Evolutionary conservation across 2,329 filamentous ascomycete genomes (phyloP).

Genomic region (Fusarium sp.): DNA sequence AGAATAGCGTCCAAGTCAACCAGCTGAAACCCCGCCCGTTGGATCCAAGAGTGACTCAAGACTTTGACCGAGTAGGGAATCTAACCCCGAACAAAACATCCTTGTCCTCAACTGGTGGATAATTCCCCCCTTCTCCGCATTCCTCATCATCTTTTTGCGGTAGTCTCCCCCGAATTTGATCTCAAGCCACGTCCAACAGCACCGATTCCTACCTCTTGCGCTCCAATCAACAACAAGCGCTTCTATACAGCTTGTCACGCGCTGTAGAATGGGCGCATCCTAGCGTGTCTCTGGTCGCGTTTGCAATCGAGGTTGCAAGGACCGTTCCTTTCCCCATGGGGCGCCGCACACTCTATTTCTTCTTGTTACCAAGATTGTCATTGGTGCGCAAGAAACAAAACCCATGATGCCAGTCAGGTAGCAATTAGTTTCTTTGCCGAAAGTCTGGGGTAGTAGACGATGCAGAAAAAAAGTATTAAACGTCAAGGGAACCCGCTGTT

Average conservation of each 20-base stretch:
- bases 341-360: background rate
- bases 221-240: slow-evolving; percentile 11
- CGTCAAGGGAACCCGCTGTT: background rate
- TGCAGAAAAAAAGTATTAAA: slow-evolving; percentile 17
- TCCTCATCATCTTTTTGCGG: background rate
- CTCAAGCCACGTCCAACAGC: background rate
- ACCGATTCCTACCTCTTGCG: background rate
- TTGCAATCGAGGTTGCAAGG: background rate
- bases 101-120: slow-evolving; percentile 5
- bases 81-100: background rate
- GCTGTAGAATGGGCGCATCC: background rate
- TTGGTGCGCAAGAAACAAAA: slow-evolving; percentile 6
- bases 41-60: background rate
- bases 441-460: background rate
- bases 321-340: slow-evolving; percentile 11
- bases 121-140: slow-evolving; percentile 1
- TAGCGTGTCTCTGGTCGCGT: slow-evolving; percentile 6
- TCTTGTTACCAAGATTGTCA: background rate
- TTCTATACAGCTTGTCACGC: slow-evolving; percentile 16
- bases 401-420: background rate
- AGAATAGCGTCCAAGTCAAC: background rate
- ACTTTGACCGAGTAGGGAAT: background rate
- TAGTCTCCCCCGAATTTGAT: background rate
- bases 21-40: slow-evolving; percentile 18
- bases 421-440: background rate